phyloP scores from a whole-genome alignment of 2,329 filamentous ascomycete genomes.

The Colletotrichum sp. region DNA sequence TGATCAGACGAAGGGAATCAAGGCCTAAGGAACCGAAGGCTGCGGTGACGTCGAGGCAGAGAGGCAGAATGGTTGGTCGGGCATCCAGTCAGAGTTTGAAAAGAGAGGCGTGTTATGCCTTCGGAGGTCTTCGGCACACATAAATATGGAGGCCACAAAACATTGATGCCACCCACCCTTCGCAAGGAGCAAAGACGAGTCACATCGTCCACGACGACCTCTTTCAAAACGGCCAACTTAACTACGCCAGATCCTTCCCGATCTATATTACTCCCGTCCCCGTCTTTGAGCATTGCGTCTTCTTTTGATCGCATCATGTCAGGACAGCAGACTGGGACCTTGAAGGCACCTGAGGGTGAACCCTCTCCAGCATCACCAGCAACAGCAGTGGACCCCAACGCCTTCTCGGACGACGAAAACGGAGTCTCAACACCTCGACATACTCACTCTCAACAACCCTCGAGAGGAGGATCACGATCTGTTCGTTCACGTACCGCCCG shows the following conservation, averaged over 20 bases:
- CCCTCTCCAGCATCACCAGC: constrained; percentile 19
- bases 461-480: constrained; percentile 10
- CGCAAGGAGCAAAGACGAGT: too few relatives aligned
- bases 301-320: constrained; percentile 18
- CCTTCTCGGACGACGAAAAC: constrained; percentile 14
- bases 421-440: too few relatives aligned
- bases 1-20: constrained; percentile 18
- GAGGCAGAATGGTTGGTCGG: constrained; percentile 4
- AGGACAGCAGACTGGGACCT: constrained; percentile 9
- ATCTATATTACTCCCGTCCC: background rate
- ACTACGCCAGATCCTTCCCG: background rate
- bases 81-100: background rate
- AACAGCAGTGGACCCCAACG: constrained; percentile 19
- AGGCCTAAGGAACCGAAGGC: constrained; percentile 2
- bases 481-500: background rate
- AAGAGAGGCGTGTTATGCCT: constrained; percentile 11
- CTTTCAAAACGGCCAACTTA: background rate
- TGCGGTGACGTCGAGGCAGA: constrained; percentile 15
- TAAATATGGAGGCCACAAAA: background rate
- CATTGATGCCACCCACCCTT: too few relatives aligned
- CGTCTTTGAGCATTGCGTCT: background rate
- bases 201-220: background rate
- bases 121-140: background rate
- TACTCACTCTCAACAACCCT: background rate
- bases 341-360: constrained; percentile 11